Base-by-base conservation (phyloP, 257 asterid species). In the Solanum okadae region DNA sequence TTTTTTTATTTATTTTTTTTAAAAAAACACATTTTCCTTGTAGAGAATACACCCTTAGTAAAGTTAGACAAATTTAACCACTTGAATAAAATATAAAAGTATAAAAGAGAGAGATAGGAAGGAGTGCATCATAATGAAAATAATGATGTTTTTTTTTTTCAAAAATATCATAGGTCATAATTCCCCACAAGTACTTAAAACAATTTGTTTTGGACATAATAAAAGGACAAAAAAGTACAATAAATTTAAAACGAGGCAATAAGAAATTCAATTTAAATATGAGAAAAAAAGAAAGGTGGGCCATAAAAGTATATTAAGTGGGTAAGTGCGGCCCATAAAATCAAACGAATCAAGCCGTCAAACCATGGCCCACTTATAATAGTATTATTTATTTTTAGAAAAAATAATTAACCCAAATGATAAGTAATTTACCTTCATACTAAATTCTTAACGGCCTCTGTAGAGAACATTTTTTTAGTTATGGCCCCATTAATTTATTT, bases 251-350 rank as follows among this genome's bases (percentile, higher is more conserved):
- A 23, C 5, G 40, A 27, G 37, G 5, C 4, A 6, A 78, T 70
- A 70, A 78, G 16, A n/a, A 77, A 77, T 77, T 2, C 8, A 14
- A 40, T 42, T 87, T 22, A 44, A 65, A 35, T 68, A 56, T 83
- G 79, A 71, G 46, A 87, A 72, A 84, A 84, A 90, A 85, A 86
- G 90, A 90, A 40, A 78, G 87, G 91, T 73, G 90, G 92, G 90
- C 90, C 93, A 90, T 18, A 8, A 8, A 29, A 72, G 56, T n/a
- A 77, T 77, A 79, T 79, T 27, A 37, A 15, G 68, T 81, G 9
- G 85, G 38, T 81, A 49, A 46, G 85, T 15, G 27, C 40, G 67
- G 83, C 71, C 88, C 89, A 82, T 35, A 56, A 38, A 84, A 71
- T 84, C 70, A 38, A 86, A 70, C 67, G 10, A 71, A 56, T 65